Conservation (phyloP, 2,329 filamentous ascomycete species). For the Juglanconis sp. region DNA sequence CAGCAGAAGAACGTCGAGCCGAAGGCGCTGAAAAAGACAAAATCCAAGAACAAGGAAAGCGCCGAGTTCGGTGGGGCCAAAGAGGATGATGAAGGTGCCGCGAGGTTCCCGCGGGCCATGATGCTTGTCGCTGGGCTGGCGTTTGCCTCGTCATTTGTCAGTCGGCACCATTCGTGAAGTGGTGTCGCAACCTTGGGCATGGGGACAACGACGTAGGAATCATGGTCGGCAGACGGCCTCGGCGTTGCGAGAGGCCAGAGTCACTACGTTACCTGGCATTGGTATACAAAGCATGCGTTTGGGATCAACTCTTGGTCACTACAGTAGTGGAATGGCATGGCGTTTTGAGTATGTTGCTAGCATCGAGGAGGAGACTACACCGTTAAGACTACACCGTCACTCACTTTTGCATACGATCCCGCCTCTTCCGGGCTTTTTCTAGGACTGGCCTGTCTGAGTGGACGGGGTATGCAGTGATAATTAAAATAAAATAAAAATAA, state of each 20-base stretch:
- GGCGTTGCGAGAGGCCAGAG: not conserved
- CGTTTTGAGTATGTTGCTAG: not conserved
- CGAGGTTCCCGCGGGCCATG: conserved; percentile 25
- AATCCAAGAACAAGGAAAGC: not conserved
- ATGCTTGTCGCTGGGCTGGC: conserved; percentile 29
- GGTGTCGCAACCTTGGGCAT: not conserved
- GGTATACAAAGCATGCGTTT: not conserved
- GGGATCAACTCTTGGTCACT: not conserved
- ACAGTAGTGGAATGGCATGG: not conserved
- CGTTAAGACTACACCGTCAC: not conserved
- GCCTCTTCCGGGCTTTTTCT: not conserved
- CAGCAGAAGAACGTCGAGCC: conserved; percentile 14
- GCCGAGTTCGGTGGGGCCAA: not conserved
- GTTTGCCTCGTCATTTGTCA: conserved; percentile 23
- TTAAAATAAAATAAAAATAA: too few relatives aligned
- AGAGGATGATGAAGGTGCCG: not conserved
- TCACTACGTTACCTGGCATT: not conserved
- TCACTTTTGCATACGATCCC: not conserved
- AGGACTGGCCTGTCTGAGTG: not conserved
- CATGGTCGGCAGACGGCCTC: not conserved
- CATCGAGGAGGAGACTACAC: not conserved
- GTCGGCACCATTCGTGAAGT: conserved; percentile 8
- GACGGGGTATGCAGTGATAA: not conserved
- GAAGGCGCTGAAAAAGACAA: not conserved
- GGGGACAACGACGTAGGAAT: not conserved